Evolutionary conservation across 768 basidiomycete species (phyloP), one percentile per base, ranked within the genome.

Genomic region (Boletales sp.): DNA sequence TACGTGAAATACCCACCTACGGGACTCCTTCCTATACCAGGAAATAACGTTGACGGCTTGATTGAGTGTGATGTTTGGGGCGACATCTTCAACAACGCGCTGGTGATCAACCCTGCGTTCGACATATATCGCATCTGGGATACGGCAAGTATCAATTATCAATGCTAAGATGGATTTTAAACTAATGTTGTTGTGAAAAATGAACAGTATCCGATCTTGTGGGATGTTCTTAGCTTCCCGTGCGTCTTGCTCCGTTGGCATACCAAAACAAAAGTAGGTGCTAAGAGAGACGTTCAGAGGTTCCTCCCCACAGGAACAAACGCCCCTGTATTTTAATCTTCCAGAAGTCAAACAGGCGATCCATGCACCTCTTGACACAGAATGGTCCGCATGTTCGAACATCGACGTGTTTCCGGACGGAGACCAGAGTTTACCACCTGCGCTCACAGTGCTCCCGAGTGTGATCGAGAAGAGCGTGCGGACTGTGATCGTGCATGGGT

Each of bases 201-300:
- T 27, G 24, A 17, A 11, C 39, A 74, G 55, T 87, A 72, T 66
- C 87, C 86, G 0, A 73, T 85, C 37, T 69, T 84, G 12, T 89
- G 85, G 87, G 87, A 89, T 52, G 86, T 88, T 6, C 82, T 89
- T 29, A 87, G 86, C n/a, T 88, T 85, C 76, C 86, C 87, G 81
- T 86, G 57, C 31, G 80, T 63, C 2, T 10, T 30, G 43, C 41
- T 31, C 19, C 2, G 12, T 39, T 14, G 14, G 5, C 15, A 41
- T 35, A 3, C 40, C 15, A 18, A 30, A 11, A 10, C 8, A n/a
- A 31, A 17, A 9, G 24, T 15, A 14, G 24, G 24, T 27, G 24
- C 24, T 27, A 6, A 27, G 24, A 3, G 24, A 27, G 24, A 7
- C 24, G 5, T 11, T 10, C 54, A 84, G 82, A 2, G 83, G 82